These are phyloP conservation scores for Mikania micrantha DNA, from an alignment of 129 eudicot genomes.

Conservation along the genomic window DNA sequence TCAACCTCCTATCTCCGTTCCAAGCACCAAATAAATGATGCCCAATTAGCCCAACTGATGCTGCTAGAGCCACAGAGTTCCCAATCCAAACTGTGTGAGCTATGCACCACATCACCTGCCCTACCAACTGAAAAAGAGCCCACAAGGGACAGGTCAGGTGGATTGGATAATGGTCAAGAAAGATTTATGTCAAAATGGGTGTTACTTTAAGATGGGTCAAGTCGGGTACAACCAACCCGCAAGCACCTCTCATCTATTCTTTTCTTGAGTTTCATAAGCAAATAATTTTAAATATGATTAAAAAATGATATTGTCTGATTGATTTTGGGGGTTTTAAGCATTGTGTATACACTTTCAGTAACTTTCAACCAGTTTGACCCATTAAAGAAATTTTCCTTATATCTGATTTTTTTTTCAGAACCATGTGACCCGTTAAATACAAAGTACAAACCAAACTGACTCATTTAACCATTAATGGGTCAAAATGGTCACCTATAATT, in stretches of 20 bases:
- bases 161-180: neutral
- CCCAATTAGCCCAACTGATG: constrained; percentile 80
- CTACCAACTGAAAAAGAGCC: constrained; percentile 57
- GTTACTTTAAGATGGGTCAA: neutral
- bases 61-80: constrained; percentile 88
- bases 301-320: neutral
- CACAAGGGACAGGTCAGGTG: neutral
- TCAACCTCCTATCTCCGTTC: constrained; percentile 90
- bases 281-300: neutral
- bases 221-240: neutral
- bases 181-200: neutral
- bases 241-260: neutral
- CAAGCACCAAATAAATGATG: constrained; percentile 97
- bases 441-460: neutral
- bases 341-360: neutral
- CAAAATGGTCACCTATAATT: neutral
- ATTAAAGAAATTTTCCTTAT: neutral
- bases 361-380: neutral
- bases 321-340: neutral
- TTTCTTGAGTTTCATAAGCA: neutral
- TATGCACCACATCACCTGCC: constrained; percentile 95
- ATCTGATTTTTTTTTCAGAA: neutral
- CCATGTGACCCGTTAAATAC: neutral
- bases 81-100: constrained; percentile 99
- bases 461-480: neutral